Evolutionary conservation across 805 yeast species (phyloP).

Genomic region (Myxozyma neotropica): DNA sequence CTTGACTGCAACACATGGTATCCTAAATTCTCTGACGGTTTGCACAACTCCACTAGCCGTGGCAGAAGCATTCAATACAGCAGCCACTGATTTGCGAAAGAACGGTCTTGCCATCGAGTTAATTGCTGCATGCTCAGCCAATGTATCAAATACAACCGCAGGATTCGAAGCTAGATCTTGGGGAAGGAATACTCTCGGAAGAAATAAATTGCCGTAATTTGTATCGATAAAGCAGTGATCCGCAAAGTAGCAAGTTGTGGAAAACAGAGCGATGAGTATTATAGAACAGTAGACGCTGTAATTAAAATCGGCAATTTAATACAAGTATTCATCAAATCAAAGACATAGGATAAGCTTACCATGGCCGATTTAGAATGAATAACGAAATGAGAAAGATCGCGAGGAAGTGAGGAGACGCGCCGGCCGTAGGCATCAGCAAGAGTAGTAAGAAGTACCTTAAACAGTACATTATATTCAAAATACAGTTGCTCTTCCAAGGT

Average conservation of each 20-base stretch:
- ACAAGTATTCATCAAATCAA: no score
- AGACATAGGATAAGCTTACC: slow-evolving; percentile 13
- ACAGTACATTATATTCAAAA: slow-evolving; percentile 28
- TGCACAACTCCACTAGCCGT: slow-evolving; percentile 1
- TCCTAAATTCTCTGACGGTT: slow-evolving; percentile 16
- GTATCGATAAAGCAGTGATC: slow-evolving; percentile 32
- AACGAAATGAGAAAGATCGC: slow-evolving; percentile 27
- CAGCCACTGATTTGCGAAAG: not conserved
- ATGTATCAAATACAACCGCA: slow-evolving; percentile 20
- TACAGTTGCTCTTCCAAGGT: no score
- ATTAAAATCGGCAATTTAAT: not conserved
- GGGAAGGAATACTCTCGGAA: slow-evolving; percentile 30
- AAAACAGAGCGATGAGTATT: slow-evolving; percentile 27
- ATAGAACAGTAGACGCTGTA: slow-evolving; percentile 33
- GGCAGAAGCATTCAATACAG: slow-evolving; percentile 5
- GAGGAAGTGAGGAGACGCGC: slow-evolving; percentile 33
- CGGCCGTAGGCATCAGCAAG: slow-evolving; percentile 34
- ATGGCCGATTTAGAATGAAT: slow-evolving; percentile 29
- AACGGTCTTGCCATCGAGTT: slow-evolving; percentile 4
- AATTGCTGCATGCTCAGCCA: slow-evolving; percentile 24
- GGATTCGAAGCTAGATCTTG: slow-evolving; percentile 26
- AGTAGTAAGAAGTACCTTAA: slow-evolving; percentile 31
- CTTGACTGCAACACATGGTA: slow-evolving; percentile 26
- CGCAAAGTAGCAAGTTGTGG: slow-evolving; percentile 26
- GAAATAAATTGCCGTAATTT: slow-evolving; percentile 28